Percentiles rank a stretch among this genome's conserved stretches.
These are phyloP conservation scores for Backusella parvicylindrica DNA, from an alignment of 192 early-diverging fungal genomes.

Conservation along the genomic window DNA sequence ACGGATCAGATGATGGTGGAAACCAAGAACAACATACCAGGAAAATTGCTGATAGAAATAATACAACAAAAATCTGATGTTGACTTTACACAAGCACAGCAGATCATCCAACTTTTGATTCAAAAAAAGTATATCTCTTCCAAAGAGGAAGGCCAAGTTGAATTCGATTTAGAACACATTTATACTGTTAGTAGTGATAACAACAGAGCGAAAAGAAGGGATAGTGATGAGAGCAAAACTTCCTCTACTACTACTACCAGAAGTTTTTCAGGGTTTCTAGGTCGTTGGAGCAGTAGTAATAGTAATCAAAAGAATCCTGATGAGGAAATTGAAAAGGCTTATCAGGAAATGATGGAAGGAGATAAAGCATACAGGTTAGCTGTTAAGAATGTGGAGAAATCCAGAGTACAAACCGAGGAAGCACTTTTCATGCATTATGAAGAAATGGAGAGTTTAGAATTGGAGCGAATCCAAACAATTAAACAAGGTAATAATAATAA, in stretches of 20 bases:
- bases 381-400: slow-evolving; percentile 59
- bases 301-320: slow-evolving; percentile 7
- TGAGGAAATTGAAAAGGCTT: slow-evolving; percentile 33
- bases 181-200: neutral
- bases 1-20: neutral
- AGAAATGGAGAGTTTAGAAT: slow-evolving; percentile 45
- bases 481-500: slow-evolving; percentile 39
- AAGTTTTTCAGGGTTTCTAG: slow-evolving; percentile 4
- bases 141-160: neutral
- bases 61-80: neutral
- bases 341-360: slow-evolving; percentile 52
- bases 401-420: slow-evolving; percentile 64
- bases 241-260: neutral
- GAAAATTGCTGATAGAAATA: neutral
- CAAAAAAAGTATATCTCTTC: neutral
- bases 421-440: slow-evolving; percentile 53
- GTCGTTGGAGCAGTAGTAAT: neutral
- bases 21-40: neutral
- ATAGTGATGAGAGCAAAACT: neutral
- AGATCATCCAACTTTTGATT: neutral
- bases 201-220: neutral
- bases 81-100: neutral
- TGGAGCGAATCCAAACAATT: slow-evolving; percentile 47
- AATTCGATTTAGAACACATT: neutral
- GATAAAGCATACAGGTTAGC: slow-evolving; percentile 58